Base-by-base conservation (phyloP, 116 monocot species). In the Zostera marina region DNA sequence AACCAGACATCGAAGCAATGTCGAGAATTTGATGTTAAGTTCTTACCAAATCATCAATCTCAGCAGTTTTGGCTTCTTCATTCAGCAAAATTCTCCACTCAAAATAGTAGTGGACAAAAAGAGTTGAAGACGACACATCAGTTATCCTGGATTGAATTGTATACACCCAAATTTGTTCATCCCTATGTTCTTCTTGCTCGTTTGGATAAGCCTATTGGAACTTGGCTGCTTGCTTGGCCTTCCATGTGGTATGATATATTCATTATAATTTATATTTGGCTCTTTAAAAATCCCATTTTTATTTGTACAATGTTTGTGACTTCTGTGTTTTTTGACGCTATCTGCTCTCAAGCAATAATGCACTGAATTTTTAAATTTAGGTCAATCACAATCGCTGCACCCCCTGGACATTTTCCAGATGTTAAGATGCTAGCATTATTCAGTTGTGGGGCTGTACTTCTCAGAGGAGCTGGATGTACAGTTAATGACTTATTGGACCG, bases 391-490 rank as follows among this genome's bases (percentile, higher is more conserved):
- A 63, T 96, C 73, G 88, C 96, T 19, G 80, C 89, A 11, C 14
- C 21, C 17, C 82, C 82, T 24, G 88, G 89, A 47, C 70, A 78
- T 58, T 25, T 89, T 54, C 96, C 96, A 25, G 80, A 96, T 62
- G 63, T 96, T 52, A 96, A 80, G 68, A 96, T 89, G 89, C 22
- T 96, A 13, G 64, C 82, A 23, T 68, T 96, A 56, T 96, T 96
- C 71, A 89, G 96, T 47, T 85, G 75, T 72, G 96, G 96, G 14
- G 74, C 96, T 25, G 75, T 96, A 53, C 85, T 96, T 47, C 76
- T 96, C 0, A 68, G 96, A 65, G 96, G 96, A n/a, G 96, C 96
- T 58, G 96, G 96, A 45, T 96, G 96, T 72, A 96, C 96, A 15
- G 71, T 85, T 10, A 96, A 96, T 74, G 96, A 96, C 63, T 82